Conservation (phyloP, 768 basidiomycete genomes). For the Mycena sanguinolenta region DNA sequence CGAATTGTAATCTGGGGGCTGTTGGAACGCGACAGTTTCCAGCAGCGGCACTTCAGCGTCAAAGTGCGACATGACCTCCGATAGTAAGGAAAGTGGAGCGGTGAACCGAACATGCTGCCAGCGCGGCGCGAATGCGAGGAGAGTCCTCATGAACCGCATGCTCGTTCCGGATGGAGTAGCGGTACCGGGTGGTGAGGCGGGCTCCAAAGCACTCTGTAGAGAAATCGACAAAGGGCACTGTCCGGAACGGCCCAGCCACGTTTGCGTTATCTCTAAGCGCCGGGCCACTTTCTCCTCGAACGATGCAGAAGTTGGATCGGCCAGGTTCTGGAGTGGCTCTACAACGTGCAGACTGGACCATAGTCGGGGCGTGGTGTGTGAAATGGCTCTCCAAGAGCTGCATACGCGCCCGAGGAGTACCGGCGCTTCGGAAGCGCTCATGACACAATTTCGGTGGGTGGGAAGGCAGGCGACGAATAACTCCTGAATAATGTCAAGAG, state of each 20-base stretch:
- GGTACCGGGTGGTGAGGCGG: too few relatives aligned
- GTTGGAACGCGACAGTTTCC: too few relatives aligned
- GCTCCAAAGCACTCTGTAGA: not conserved
- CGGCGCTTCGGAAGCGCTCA: conserved; percentile 20
- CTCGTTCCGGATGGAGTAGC: not conserved
- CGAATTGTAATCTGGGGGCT: too few relatives aligned
- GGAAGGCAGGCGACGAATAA: conserved; percentile 23
- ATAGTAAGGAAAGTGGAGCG: too few relatives aligned
- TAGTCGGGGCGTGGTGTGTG: conserved; percentile 20
- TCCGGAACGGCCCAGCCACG: conserved; percentile 4
- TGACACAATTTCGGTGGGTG: conserved; percentile 13
- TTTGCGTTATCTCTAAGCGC: not conserved
- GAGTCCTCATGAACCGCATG: not conserved
- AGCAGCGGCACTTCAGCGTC: not conserved
- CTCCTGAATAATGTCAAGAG: conserved; percentile 14
- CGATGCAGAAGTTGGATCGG: not conserved
- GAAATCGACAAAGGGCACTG: conserved; percentile 15
- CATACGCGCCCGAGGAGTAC: conserved; percentile 27
- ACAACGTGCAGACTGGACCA: conserved; percentile 20
- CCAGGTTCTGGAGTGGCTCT: not conserved
- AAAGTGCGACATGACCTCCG: too few relatives aligned
- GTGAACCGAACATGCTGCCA: not conserved
- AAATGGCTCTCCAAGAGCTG: conserved; percentile 23
- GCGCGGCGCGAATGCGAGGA: not conserved
- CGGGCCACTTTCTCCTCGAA: not conserved